A percentile compares a stretch with the other conserved stretches of the same genome.
These are phyloP conservation scores for Furcasterigmium sp. DNA, from an alignment of 2,329 filamentous ascomycete species.

Conservation along the genomic window DNA sequence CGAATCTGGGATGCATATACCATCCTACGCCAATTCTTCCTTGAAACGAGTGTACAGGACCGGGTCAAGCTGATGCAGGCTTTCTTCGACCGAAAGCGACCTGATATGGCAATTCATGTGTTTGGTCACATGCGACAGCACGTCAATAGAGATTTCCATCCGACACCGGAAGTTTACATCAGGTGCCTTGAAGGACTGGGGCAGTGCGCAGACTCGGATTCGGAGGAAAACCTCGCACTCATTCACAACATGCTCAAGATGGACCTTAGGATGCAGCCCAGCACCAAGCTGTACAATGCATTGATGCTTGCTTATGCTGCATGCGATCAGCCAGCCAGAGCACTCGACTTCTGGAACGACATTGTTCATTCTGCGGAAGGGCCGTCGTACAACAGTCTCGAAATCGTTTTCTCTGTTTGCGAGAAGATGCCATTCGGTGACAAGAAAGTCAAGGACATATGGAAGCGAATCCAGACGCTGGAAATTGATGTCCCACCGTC, in stretches of 20 bases:
- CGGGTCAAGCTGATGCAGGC: conserved; percentile 72
- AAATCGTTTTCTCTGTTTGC: conserved; percentile 75
- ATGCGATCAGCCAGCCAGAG: conserved; percentile 59
- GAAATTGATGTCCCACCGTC: conserved; percentile 71
- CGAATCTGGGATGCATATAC: conserved; percentile 62
- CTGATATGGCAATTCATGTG: conserved; percentile 80
- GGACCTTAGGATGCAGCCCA: conserved; percentile 72
- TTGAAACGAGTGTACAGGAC: conserved; percentile 57
- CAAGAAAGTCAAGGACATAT: conserved; percentile 60
- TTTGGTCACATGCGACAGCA: conserved; percentile 94
- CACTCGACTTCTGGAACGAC: conserved; percentile 76
- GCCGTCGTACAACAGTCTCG: conserved; percentile 74
- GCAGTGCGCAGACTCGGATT: conserved; percentile 32
- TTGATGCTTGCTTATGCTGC: conserved; percentile 81
- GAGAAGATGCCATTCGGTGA: conserved; percentile 56
- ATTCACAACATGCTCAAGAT: conserved; percentile 94
- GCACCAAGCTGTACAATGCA: conserved; percentile 73
- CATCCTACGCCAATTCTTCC: conserved; percentile 60
- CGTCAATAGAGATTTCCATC: conserved; percentile 55
- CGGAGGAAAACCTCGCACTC: conserved; percentile 58
- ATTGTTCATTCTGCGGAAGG: conserved; percentile 83
- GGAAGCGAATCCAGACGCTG: conserved; percentile 65
- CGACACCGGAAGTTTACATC: conserved; percentile 70
- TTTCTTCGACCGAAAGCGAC: conserved; percentile 72
- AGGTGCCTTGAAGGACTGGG: conserved; percentile 73